Base-by-base conservation (phyloP, 805 yeast genomes). In the Kazachstania viticola region DNA sequence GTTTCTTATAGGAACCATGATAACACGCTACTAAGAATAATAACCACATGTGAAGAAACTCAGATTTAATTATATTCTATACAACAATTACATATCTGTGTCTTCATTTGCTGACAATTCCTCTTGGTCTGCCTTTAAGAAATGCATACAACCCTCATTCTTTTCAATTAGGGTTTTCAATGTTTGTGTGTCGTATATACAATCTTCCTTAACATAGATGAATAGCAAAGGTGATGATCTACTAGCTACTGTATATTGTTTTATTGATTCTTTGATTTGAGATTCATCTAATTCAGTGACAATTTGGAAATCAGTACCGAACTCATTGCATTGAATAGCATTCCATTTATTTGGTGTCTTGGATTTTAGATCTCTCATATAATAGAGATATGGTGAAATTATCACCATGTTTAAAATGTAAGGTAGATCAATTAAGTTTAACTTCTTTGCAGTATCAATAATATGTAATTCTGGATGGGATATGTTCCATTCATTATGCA, bases 161-260 rank as follows among this genome's bases (percentile, higher is more conserved):
- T 34, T 15, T 19, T 42, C 47, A 9, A 51, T 27, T 6, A 38
- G 21, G 25, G 35, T 35, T 16, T 24, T 23, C 7, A 49, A 38
- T 4, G 27, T 18, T 1, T 38, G 40, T 12, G 42, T 42, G n/a
- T 35, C 36, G 17, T 44, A 45, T n/a, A 47, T 36, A 14, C 31
- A 31, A 22, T 39, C 36, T 25, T 38, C 28, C 27, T 44, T 46
- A 22, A 46, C 35, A 33, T 45, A 54, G 14, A 47, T 38, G 28
- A 53, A 49, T 52, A 54, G 45, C n/a, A 53, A 36, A 4, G 60
- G 58, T 5, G 48, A 39, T 17, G 44, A 51, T 29, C 48, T 51
- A 2, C 54, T 42, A 17, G 29, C 31, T 18, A 42, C 42, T 5
- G 58, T 54, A 23, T 33, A 33, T 14, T 40, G 39, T 18, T 38